Conservation (phyloP, 257 asterid genomes). For the Forsythia viridissima region DNA sequence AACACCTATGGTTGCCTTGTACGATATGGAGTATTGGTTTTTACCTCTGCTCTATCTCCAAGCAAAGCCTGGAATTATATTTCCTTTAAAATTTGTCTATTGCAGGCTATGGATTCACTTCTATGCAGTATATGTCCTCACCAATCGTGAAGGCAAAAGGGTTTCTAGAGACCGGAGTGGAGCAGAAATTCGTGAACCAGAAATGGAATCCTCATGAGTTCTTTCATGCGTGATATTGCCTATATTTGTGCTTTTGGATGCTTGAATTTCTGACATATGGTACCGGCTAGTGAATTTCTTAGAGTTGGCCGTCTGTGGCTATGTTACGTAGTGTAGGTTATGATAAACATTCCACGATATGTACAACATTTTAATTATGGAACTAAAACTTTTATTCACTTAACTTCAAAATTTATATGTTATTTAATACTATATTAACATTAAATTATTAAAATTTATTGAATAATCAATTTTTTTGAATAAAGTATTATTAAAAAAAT, state of each 20-base stretch:
- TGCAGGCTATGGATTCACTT: constrained; percentile 49
- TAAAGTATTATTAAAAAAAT: too few relatives aligned
- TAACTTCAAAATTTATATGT: too few relatives aligned
- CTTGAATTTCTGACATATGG: constrained; percentile 65
- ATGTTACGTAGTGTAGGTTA: constrained; percentile 89
- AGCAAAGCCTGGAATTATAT: neutral
- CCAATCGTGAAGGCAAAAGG: constrained; percentile 8
- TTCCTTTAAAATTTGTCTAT: neutral
- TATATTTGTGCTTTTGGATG: constrained; percentile 24
- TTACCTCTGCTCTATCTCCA: neutral
- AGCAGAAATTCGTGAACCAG: neutral
- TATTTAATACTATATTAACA: too few relatives aligned
- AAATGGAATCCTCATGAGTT: constrained; percentile 4
- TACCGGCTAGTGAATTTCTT: constrained; percentile 84
- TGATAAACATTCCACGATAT: constrained; percentile 55
- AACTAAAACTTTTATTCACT: too few relatives aligned
- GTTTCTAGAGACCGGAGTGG: constrained; percentile 17
- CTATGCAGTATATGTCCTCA: constrained; percentile 31
- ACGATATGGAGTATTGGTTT: neutral
- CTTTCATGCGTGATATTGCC: constrained; percentile 17
- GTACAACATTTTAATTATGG: constrained; percentile 17
- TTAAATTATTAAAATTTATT: too few relatives aligned
- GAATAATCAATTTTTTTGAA: too few relatives aligned
- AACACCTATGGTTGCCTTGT: neutral
- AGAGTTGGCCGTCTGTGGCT: constrained; percentile 86